Base-by-base conservation (phyloP, 768 basidiomycete species). In the Tephrocybe sp. region DNA sequence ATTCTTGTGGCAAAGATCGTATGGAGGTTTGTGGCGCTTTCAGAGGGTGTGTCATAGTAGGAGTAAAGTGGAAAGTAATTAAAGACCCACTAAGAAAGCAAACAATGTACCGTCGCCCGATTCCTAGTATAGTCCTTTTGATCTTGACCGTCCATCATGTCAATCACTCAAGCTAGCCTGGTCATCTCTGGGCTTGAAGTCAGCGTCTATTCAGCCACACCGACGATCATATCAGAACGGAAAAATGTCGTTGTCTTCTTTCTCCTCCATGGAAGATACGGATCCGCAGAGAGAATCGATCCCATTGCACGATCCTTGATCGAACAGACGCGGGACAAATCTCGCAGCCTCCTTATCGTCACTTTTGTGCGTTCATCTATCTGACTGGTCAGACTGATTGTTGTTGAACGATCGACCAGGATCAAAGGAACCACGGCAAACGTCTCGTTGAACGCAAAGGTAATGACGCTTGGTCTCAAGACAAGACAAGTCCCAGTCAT, bases 381-480 rank as follows among this genome's bases (percentile, higher is more conserved):
- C 23, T 18, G n/a, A 40, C 9, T 37, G 15, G 12, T 24, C 5
- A 18, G 22, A 10, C 41, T 9, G 16, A 8, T 22, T 21, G n/a
- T 0, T 31, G 13, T 3, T n/a, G 18, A 9, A 19, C 16, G 16
- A 29, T 22, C 29, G 30, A 24, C 42, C 37, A 78, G 75, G 75
- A 78, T 52, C 75, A 74, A 42, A 64, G 75, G 16, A 77, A 78
- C 42, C 75, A 78, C 52, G 75, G 76, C 19, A 55, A 57, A 40
- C 61, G 76, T 21, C 49, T 72, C 6, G 50, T 68, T 12, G 61
- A 69, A 25, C 39, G 56, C 7, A 63, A 56, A 15, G 64, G 63
- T 7, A 78, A 77, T 42, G 57, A 66, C 16, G 66, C 57, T 15
- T 78, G 74, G 70, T 22, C 44, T 13, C 62, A 65, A 41, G 56